These are phyloP conservation scores for Hortiboletus campestris DNA, from an alignment of 768 basidiomycete species.

Conservation along the genomic window DNA sequence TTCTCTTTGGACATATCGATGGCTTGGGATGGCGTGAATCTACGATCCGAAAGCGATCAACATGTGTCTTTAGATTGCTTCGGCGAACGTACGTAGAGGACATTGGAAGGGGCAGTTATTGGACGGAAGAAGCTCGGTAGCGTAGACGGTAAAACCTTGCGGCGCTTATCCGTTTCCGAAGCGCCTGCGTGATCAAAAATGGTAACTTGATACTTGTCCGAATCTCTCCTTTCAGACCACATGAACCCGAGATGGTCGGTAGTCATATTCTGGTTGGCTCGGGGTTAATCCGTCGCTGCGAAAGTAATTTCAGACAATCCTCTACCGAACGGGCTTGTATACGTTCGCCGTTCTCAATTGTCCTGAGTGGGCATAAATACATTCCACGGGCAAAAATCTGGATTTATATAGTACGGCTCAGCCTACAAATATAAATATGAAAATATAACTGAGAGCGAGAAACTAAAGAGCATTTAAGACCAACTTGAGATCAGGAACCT, in stretches of 20 bases:
- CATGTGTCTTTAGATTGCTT: neutral
- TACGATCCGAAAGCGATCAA: conserved; percentile 23
- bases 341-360: neutral
- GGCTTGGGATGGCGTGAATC: conserved; percentile 55
- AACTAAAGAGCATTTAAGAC: conserved; percentile 3
- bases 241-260: neutral
- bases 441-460: neutral
- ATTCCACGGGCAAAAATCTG: neutral
- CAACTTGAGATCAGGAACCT: conserved; percentile 3
- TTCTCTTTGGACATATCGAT: conserved; percentile 67
- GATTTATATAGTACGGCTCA: conserved; percentile 9
- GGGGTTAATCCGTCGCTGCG: neutral
- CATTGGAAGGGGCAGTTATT: conserved; percentile 7
- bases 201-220: neutral
- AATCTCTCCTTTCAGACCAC: neutral
- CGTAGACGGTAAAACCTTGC: neutral
- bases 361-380: neutral
- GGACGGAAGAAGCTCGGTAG: neutral
- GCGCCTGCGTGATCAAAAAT: conserved; percentile 4
- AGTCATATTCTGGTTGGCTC: neutral
- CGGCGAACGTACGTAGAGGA: conserved; percentile 25
- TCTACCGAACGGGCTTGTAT: neutral
- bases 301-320: neutral
- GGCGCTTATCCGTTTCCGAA: neutral
- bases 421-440: conserved; percentile 10